Evolutionary conservation across 345 rosid species (phyloP).

Genomic region (Bretschneidera sinensis): DNA sequence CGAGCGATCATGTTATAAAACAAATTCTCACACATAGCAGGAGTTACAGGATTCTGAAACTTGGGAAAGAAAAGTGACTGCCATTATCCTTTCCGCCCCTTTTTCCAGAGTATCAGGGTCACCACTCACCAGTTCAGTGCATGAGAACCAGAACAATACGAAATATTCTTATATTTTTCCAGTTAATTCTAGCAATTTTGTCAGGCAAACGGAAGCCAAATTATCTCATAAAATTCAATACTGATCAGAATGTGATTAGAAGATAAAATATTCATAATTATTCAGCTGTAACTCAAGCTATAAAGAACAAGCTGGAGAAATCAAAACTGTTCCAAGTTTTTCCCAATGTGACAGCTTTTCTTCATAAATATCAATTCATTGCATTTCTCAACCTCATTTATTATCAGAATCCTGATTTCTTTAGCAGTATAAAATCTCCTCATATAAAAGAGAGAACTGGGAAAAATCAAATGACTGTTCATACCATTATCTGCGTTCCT

Average conservation of each 20-base stretch:
- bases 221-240: background rate
- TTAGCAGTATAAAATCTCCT: constrained; percentile 1
- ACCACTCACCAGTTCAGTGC: background rate
- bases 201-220: background rate
- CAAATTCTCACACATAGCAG: too few relatives aligned
- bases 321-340: background rate
- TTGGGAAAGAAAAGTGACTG: too few relatives aligned
- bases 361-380: background rate
- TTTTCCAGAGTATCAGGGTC: too few relatives aligned
- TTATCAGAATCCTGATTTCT: background rate
- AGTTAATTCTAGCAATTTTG: background rate
- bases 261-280: too few relatives aligned
- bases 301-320: background rate
- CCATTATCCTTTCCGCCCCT: background rate
- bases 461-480: background rate
- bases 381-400: background rate
- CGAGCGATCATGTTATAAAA: constrained; percentile 96
- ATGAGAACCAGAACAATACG: background rate
- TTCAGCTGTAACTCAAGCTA: too few relatives aligned
- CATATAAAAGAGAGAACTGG: background rate
- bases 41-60: too few relatives aligned
- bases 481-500: constrained; percentile 95
- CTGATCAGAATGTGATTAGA: background rate
- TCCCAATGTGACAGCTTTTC: background rate
- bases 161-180: too few relatives aligned